A percentile compares a stretch with the other conserved stretches of the same genome.
Conservation (phyloP, 306 rosid genomes). For the Pyrus communis region DNA sequence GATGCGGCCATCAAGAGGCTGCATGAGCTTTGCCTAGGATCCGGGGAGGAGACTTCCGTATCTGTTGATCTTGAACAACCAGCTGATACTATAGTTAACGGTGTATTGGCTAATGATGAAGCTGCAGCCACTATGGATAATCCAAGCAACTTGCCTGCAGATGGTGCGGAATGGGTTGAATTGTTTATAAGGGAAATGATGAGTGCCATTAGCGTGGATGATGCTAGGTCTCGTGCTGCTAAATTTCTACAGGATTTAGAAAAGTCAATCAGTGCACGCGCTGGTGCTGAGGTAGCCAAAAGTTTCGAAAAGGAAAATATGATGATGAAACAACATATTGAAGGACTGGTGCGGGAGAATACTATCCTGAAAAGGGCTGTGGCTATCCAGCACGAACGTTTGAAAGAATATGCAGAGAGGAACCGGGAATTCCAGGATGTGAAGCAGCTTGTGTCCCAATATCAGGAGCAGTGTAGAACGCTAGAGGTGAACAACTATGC, state of each 20-base stretch:
- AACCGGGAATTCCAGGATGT: conserved; percentile 65
- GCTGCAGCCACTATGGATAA: conserved; percentile 36
- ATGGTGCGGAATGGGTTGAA: conserved; percentile 87
- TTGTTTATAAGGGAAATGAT: conserved; percentile 81
- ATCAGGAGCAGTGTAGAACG: conserved; percentile 76
- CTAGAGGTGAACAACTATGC: conserved; percentile 86
- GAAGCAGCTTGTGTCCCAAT: conserved; percentile 70
- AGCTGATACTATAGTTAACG: conserved; percentile 30
- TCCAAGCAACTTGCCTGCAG: conserved; percentile 46
- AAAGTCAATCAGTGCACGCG: conserved; percentile 63
- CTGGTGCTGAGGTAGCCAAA: conserved; percentile 55
- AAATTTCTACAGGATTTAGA: conserved; percentile 71
- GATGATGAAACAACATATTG: conserved; percentile 72
- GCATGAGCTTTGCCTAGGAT: conserved; percentile 58
- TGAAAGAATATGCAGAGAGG: conserved; percentile 49
- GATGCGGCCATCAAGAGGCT: conserved; percentile 77
- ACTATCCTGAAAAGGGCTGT: conserved; percentile 75
- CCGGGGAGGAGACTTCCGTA: conserved; percentile 24
- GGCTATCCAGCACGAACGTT: conserved; percentile 74
- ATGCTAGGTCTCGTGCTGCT: conserved; percentile 72
- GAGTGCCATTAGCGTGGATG: conserved; percentile 65
- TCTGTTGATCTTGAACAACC: conserved; percentile 14
- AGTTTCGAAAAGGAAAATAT: conserved; percentile 62
- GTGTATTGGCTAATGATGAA: conserved; percentile 36
- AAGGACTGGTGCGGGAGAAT: conserved; percentile 59